Conservation (phyloP, 2,329 filamentous ascomycete species). For the Podosphaera leucotricha region DNA sequence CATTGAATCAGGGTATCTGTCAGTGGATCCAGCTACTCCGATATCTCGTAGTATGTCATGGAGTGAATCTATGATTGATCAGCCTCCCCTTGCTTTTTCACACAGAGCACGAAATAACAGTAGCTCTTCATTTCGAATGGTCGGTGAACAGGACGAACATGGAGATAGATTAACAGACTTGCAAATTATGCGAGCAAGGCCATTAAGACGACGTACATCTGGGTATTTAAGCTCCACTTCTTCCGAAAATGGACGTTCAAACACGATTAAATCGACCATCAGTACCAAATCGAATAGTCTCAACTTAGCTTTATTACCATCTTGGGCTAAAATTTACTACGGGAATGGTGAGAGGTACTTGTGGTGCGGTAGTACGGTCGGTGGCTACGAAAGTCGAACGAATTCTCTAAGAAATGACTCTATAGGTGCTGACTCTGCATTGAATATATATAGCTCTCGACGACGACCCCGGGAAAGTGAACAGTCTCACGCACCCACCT, state of each 20-base stretch:
- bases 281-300: constrained; percentile 23
- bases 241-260: constrained; percentile 19
- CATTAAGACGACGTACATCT: constrained; percentile 30
- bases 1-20: constrained; percentile 23
- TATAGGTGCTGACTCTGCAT: constrained; percentile 23
- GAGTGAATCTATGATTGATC: constrained; percentile 16
- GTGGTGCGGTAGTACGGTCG: constrained; percentile 18
- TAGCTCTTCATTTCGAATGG: constrained; percentile 20
- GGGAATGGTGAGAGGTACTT: constrained; percentile 36
- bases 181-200: constrained; percentile 25
- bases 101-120: constrained; percentile 15
- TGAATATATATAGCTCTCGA: constrained; percentile 23
- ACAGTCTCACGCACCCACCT: constrained; percentile 14
- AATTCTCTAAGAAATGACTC: constrained; percentile 25
- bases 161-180: constrained; percentile 40
- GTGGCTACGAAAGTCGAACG: constrained; percentile 21
- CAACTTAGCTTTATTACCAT: constrained; percentile 19
- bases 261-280: constrained; percentile 14
- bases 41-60: constrained; percentile 1
- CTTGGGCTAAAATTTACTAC: constrained; percentile 41
- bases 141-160: constrained; percentile 37
- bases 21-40: constrained; percentile 6
- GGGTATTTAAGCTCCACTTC: constrained; percentile 24
- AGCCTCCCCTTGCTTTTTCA: constrained; percentile 23
- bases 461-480: constrained; percentile 21